Conservation (phyloP, 208 protist species). For the Angomonas ambiguus region DNA sequence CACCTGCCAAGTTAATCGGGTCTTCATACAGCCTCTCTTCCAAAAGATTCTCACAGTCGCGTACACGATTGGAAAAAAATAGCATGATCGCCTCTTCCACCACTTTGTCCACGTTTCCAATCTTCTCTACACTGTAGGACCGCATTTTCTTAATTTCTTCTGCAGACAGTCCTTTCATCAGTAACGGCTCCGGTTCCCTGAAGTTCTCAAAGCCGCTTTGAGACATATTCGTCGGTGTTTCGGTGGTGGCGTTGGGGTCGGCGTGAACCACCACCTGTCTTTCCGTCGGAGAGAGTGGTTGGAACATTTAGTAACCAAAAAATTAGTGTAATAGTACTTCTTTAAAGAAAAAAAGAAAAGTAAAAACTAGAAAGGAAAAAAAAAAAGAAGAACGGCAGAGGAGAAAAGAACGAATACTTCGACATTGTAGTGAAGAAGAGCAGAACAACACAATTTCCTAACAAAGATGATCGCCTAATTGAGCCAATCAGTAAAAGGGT, state of each 20-base stretch:
- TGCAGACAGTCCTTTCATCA: conserved; percentile 13
- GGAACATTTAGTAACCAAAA: conserved; percentile 1
- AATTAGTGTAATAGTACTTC: not conserved
- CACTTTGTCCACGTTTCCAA: conserved; percentile 29
- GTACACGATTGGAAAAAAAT: conserved; percentile 57
- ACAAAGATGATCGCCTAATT: too few relatives aligned
- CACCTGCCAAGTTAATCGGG: conserved; percentile 30
- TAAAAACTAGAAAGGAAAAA: conserved; percentile 16
- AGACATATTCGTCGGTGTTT: not conserved
- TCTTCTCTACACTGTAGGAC: conserved; percentile 24
- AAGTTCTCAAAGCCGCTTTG: not conserved
- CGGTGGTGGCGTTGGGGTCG: not conserved
- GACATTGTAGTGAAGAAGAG: too few relatives aligned
- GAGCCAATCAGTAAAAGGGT: too few relatives aligned
- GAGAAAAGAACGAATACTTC: too few relatives aligned
- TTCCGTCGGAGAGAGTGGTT: not conserved
- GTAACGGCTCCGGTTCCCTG: not conserved
- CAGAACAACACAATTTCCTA: too few relatives aligned
- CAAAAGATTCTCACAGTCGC: conserved; percentile 46
- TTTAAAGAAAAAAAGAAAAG: conserved; percentile 12
- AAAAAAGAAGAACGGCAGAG: conserved; percentile 4
- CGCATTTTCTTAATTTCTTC: conserved; percentile 25
- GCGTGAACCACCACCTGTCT: not conserved
- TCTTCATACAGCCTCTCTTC: conserved; percentile 18
- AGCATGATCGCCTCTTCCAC: conserved; percentile 23